phyloP scores from a whole-genome alignment of 352 stramenopile genomes.

The Chrysophaeum taylorii region DNA sequence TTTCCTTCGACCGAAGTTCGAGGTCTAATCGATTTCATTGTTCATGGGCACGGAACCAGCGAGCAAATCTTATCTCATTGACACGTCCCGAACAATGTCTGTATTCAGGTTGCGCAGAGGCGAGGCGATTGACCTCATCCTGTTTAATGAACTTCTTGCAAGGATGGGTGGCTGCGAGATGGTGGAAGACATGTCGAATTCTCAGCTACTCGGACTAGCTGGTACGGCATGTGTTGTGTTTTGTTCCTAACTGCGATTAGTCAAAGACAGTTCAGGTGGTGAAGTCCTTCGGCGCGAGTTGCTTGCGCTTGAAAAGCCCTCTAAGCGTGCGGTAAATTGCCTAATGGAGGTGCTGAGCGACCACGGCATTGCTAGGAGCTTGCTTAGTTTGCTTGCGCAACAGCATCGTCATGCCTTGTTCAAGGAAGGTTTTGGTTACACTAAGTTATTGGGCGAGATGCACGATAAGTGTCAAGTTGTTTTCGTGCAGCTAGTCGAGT shows the following conservation, averaged over 20 bases:
- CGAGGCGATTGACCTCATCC: constrained; percentile 45
- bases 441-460: constrained; percentile 63
- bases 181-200: constrained; percentile 65
- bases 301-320: constrained; percentile 55
- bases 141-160: constrained; percentile 64
- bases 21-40: constrained; percentile 75
- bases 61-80: too few species aligned
- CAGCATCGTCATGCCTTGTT: neutral
- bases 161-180: constrained; percentile 49
- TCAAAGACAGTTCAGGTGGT: too few species aligned
- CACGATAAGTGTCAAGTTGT: constrained; percentile 70
- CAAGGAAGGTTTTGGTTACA: constrained; percentile 28
- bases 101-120: too few species aligned
- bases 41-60: constrained; percentile 67
- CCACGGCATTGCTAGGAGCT: neutral
- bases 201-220: constrained; percentile 62
- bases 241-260: too few species aligned
- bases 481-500: constrained; percentile 65
- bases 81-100: too few species aligned
- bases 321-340: neutral
- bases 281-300: constrained; percentile 64
- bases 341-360: neutral
- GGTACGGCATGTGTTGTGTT: too few species aligned
- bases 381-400: neutral
- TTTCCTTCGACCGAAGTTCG: constrained; percentile 79